Base-by-base conservation (phyloP, 2,329 filamentous ascomycete genomes). In the Colletotrichum trifolii region DNA sequence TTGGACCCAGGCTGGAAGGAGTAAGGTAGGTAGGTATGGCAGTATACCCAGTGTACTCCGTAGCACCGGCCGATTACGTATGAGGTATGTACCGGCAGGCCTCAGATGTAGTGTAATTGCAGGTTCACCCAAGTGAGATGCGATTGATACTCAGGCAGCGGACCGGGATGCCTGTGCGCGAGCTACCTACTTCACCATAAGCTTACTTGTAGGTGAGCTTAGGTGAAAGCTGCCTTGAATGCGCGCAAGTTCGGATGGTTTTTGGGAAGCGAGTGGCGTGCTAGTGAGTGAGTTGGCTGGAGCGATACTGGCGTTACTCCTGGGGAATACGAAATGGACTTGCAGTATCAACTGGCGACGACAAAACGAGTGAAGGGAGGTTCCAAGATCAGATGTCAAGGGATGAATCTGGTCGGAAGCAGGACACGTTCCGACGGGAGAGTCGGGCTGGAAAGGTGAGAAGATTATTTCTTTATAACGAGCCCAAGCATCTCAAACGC, bases 381-480 rank as follows among this genome's bases (percentile, higher is more conserved):
- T 45, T 54, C 33, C 53, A 54, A 42, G 47, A 25, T 56, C 35
- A 35, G 39, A 45, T 36, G 58, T 57, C 47, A 53, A 62, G 63
- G 59, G 59, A 66, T 63, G 42, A 34, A 43, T 65, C 40, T 53
- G 38, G 62, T 17, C 42, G 33, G n/a, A 49, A 62, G 52, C 52
- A 53, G 25, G 52, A 53, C 35, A 48, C 40, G 42, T 54, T 66
- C 63, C 48, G 34, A 25, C n/a, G 40, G 25, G 13, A 38, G 46
- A 48, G 42, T 35, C 46, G 47, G 52, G 25, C 4, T 25, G 25
- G 47, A 59, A 25, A 66, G 48, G 59, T 10, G 40, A 63, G 52
- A 53, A 65, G 52, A 10, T 39, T 63, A 49, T 63, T 66, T 49
- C 52, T 66, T 66, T 66, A 53, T 57, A 66, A 48, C 46, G 36